phyloP scores from a whole-genome alignment of 2,329 filamentous ascomycete species.

The Aureobasidium lini region DNA sequence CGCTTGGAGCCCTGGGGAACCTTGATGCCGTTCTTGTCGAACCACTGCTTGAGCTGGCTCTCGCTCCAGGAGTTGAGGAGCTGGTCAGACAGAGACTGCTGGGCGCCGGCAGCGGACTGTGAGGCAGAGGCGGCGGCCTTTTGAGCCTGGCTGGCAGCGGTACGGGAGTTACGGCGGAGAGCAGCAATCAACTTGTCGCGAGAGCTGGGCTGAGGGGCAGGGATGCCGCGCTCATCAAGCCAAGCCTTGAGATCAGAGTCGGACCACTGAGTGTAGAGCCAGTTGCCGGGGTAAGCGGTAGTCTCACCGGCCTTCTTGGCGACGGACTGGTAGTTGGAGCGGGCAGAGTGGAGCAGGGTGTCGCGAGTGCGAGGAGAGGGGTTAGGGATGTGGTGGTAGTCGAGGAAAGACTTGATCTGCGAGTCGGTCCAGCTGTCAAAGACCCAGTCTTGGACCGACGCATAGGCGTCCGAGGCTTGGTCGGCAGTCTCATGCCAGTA shows the following conservation, averaged over 20 bases:
- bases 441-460: conserved; percentile 78
- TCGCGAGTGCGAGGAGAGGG: conserved; percentile 85
- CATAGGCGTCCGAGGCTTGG: conserved; percentile 63
- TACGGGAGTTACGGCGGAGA: conserved; percentile 81
- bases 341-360: conserved; percentile 66
- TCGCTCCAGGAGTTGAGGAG: conserved; percentile 89
- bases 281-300: conserved; percentile 81
- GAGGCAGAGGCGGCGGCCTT: conserved; percentile 59
- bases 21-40: conserved; percentile 80
- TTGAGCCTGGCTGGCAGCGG: conserved; percentile 36
- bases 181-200: conserved; percentile 84
- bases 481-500: conserved; percentile 76
- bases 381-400: conserved; percentile 77
- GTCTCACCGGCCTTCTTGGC: conserved; percentile 73
- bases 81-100: conserved; percentile 69
- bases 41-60: conserved; percentile 81
- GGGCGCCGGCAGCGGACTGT: conserved; percentile 48
- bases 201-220: conserved; percentile 72
- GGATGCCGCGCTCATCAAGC: conserved; percentile 81
- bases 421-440: conserved; percentile 94
- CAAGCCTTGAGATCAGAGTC: conserved; percentile 91
- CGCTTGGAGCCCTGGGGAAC: conserved; percentile 87
- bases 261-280: conserved; percentile 86
- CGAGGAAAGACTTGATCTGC: conserved; percentile 85
- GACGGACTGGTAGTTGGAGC: conserved; percentile 70